A percentile compares a stretch with the other conserved stretches of the same genome.
phyloP scores from a whole-genome alignment of 2,329 filamentous ascomycete genomes.

The Aspergillus fischeri region DNA sequence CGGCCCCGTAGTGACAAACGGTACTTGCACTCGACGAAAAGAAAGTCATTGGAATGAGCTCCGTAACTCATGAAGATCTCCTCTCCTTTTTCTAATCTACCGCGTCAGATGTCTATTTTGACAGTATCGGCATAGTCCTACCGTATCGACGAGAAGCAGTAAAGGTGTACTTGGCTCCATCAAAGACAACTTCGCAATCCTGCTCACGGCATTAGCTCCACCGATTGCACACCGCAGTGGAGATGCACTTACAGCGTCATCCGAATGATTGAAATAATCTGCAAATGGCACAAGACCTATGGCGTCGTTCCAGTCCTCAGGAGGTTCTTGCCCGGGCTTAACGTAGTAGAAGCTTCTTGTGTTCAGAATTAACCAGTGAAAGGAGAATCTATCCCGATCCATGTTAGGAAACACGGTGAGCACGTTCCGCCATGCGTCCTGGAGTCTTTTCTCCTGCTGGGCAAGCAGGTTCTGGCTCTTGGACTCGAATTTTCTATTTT shows the following conservation, averaged over 20 bases:
- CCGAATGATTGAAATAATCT: slow-evolving; percentile 40
- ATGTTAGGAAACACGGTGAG: slow-evolving; percentile 36
- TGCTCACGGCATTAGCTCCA: slow-evolving; percentile 4
- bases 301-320: slow-evolving; percentile 34
- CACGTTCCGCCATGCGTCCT: slow-evolving; percentile 48
- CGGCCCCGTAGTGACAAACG: background rate
- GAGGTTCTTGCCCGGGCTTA: slow-evolving; percentile 31
- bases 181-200: slow-evolving; percentile 26
- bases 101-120: background rate
- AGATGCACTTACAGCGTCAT: slow-evolving; percentile 27
- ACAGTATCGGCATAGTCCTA: slow-evolving; percentile 4
- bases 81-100: slow-evolving; percentile 29
- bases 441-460: slow-evolving; percentile 53
- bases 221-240: background rate
- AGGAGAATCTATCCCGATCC: slow-evolving; percentile 42
- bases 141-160: slow-evolving; percentile 23
- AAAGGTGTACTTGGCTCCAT: slow-evolving; percentile 24
- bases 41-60: slow-evolving; percentile 35
- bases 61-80: slow-evolving; percentile 39
- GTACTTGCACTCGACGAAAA: slow-evolving; percentile 33
- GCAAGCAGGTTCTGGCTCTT: slow-evolving; percentile 33
- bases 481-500: slow-evolving; percentile 25
- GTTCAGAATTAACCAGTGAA: slow-evolving; percentile 56
- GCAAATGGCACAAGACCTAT: slow-evolving; percentile 39
- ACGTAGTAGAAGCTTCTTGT: slow-evolving; percentile 58